Base-by-base conservation (phyloP, 2,329 filamentous ascomycete genomes). In the Cryphonectria parasitica region DNA sequence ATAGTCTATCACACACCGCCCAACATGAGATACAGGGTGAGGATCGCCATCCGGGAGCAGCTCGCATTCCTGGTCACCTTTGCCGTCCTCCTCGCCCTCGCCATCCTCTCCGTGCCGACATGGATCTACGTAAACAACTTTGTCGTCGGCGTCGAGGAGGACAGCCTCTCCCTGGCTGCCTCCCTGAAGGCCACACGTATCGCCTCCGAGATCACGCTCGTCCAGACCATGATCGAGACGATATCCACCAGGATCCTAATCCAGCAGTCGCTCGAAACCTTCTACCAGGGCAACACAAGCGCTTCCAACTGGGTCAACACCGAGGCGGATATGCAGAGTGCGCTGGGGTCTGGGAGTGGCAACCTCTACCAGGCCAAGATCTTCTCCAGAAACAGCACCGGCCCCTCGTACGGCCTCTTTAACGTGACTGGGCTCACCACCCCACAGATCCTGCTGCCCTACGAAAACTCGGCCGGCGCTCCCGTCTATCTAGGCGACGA, bases 11-110 rank as follows among this genome's bases (percentile, higher is more conserved):
- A 63, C 25, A n/a, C 39, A 34, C 25, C 31, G 45, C 19, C 19
- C 49, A 76, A 77, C 66, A 71, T 69, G 69, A 68, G 69, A 49
- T 52, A 36, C 54, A 85, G 80, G 76, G 95, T 97, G 93, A 90
- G 94, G 80, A 89, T 97, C 79, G 91, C 92, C 70, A 97, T 97
- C 77, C 89, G 94, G 75, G 91, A 95, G 82, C 95, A 98, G 87
- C 87, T 98, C 76, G 93, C 90, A 75, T 86, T 90, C 79, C 86
- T 97, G 74, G 93, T 97, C 77, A 84, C 96, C 74, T 78, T 93
- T 71, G 89, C 92, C 71, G 90, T 93, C 64, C 87, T 97, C 70
- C 83, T 92, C 70, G 90, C 91, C 68, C 87, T 97, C 73, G 89
- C 91, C 69, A 89, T 97, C 73, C 87, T 97, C 72, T 90, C 93